These are phyloP conservation scores for Bipolaris oryzae DNA, from an alignment of 2,329 filamentous ascomycete genomes.

Conservation along the genomic window DNA sequence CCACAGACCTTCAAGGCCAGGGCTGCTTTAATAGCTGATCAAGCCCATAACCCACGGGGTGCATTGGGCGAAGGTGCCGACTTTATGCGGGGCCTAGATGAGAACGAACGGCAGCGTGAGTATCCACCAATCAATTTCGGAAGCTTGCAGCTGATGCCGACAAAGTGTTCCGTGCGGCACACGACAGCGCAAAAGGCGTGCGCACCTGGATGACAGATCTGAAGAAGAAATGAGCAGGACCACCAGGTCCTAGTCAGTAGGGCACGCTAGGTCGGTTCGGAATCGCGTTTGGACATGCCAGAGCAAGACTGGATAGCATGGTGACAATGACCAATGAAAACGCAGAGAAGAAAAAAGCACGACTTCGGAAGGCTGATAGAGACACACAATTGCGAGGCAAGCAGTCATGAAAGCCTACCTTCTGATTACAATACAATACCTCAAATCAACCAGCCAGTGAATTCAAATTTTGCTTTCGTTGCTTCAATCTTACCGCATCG, in stretches of 20 bases:
- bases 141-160: constrained; percentile 8
- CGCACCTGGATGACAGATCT: constrained; percentile 53
- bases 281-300: neutral
- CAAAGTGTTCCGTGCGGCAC: constrained; percentile 55
- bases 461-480: constrained; percentile 10
- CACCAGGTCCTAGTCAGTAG: neutral
- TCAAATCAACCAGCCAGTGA: constrained; percentile 20
- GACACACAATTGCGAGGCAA: constrained; percentile 14
- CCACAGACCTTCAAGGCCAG: constrained; percentile 76
- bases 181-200: constrained; percentile 55
- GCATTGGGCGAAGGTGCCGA: constrained; percentile 71
- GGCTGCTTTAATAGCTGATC: constrained; percentile 82
- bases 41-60: constrained; percentile 82
- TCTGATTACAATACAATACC: constrained; percentile 35
- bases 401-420: constrained; percentile 31
- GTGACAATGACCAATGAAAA: neutral
- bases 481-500: constrained; percentile 27
- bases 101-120: constrained; percentile 77
- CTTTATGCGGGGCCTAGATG: constrained; percentile 86
- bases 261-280: neutral
- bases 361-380: constrained; percentile 2
- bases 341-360: neutral
- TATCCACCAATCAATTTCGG: constrained; percentile 9
- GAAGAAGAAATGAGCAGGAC: constrained; percentile 46
- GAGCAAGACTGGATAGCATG: constrained; percentile 1